Base-by-base conservation (phyloP, 495 filamentous ascomycete species). In the Penicillium verhagenii region DNA sequence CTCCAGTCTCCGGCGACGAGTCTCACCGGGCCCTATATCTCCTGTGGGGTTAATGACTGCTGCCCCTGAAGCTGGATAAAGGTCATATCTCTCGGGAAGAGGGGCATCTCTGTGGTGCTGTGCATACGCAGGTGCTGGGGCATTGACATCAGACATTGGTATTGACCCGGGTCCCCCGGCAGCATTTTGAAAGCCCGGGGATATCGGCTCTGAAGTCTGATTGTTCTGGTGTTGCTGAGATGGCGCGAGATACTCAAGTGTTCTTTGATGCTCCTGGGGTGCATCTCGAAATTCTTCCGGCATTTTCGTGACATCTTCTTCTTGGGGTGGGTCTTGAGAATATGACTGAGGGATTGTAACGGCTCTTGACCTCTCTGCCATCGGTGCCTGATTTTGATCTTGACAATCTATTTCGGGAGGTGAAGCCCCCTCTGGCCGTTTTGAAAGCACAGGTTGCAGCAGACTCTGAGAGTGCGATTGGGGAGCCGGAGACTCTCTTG, bases 1-100 rank as follows among this genome's bases (percentile, higher is more conserved):
- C 63, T 88, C 87, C 24, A 81, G 73, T 23, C 82, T 74, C 45
- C 81, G 77, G 25, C 82, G 76, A 28, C 75, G 74, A 45, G 78
- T 68, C 54, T 85, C 79, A 18, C 73, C 73, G 56, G 68, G 84
- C 63, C 57, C 70, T 64, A 56, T 72, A 68, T 60, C 58, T 9
- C 58, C 56, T 20, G 57, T 44, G n/a, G 72, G 65, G 19, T 70
- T 58, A 53, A 63, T 55, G 10, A 65, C 47, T 3, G 51, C 52
- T 4, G 66, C 60, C 14, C 53, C 47, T 18, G 69, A 63, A 14
- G 66, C 49, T 6, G 66, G 57, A 6, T 59, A 48, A 0, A 61
- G 46, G 26, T 56, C 63, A 45, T 69, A 61, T 11, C 64, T 64
- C 11, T 67, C 61, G 0, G 71, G 70, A 0, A 73, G 54, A n/a